Evolutionary conservation across 176 grass and related monocot genomes (phyloP).

Genomic region (Pharus latifolius): DNA sequence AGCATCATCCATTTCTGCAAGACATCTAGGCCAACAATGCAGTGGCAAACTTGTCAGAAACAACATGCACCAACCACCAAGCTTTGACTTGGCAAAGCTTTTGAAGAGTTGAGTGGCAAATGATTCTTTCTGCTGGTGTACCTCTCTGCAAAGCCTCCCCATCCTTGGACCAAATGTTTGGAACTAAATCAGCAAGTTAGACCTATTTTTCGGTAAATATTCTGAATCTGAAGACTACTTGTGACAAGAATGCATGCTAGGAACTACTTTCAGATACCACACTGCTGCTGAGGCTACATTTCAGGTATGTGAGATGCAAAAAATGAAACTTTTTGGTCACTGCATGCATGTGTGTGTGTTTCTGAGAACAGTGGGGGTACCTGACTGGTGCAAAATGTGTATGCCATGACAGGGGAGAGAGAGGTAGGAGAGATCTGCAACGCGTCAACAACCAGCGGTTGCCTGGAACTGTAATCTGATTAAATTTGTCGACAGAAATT

Average conservation of each 20-base stretch:
- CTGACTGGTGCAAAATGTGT: too few relatives aligned
- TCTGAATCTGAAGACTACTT: background rate
- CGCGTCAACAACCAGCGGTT: too few relatives aligned
- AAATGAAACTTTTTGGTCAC: background rate
- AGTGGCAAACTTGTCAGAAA: background rate
- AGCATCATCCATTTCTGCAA: background rate
- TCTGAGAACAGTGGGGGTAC: too few relatives aligned
- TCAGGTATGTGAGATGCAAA: background rate
- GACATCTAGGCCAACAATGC: background rate
- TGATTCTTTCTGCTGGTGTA: background rate
- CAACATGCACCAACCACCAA: background rate
- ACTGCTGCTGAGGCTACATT: background rate
- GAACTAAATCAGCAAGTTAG: too few relatives aligned
- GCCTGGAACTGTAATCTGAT: too few relatives aligned
- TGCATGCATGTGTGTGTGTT: too few relatives aligned
- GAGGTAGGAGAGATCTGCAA: too few relatives aligned
- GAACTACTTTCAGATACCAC: background rate
- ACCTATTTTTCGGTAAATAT: background rate
- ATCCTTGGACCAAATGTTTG: too few relatives aligned
- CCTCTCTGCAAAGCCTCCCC: background rate
- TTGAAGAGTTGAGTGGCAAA: background rate
- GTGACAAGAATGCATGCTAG: background rate
- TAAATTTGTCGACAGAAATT: too few relatives aligned
- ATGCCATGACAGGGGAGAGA: too few relatives aligned
- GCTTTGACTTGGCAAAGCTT: background rate